Base-by-base conservation (phyloP, 176 grass and related monocot genomes). In the Chrysopogon serrulatus region DNA sequence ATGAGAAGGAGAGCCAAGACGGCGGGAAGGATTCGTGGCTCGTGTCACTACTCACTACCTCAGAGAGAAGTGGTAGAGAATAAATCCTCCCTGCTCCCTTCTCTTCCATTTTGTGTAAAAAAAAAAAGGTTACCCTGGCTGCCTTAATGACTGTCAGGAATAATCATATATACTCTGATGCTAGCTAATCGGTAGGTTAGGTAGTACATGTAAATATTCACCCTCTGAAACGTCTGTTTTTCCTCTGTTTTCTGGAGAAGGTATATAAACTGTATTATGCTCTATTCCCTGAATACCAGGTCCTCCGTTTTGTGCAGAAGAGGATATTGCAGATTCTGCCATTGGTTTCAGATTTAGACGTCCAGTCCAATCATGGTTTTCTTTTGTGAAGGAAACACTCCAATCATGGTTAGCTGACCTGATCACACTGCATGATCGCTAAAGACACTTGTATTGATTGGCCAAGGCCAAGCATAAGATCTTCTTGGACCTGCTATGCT, bases 101-200 rank as follows among this genome's bases (percentile, higher is more conserved):
- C 59, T 79, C 48, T 6, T 75, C 71, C 54, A 63, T 90, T 90
- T 77, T 82, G 43, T 86, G 88, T 82, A 75, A 68, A 30, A 62
- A 41, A 62, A 71, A 27, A 43, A n/a, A 76, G n/a, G n/a, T n/a
- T n/a, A n/a, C 1, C 57, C 77, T 57, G 63, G 43, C 54, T 61
- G 23, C 5, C 56, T 32, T 26, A n/a, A 70, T 54, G 33, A 56
- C n/a, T 56, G 5, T 35, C 32, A 63, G 35, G 36, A 68, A 40
- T 71, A 71, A 63, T 35, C 18, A 36, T 19, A 37, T 32, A 27
- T 21, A 14, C 3, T n/a, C 33, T 77, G 19, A 66, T 65, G 65
- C 37, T 64, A 49, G 35, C 5, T 62, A 21, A 28, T 19, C 2
- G 19, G 44, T 8, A 53, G 6, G 49, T 21, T 69, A 61, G 47